Conservation (phyloP, 1,284 basidiomycete species). For the Ustilago xerochloae region DNA sequence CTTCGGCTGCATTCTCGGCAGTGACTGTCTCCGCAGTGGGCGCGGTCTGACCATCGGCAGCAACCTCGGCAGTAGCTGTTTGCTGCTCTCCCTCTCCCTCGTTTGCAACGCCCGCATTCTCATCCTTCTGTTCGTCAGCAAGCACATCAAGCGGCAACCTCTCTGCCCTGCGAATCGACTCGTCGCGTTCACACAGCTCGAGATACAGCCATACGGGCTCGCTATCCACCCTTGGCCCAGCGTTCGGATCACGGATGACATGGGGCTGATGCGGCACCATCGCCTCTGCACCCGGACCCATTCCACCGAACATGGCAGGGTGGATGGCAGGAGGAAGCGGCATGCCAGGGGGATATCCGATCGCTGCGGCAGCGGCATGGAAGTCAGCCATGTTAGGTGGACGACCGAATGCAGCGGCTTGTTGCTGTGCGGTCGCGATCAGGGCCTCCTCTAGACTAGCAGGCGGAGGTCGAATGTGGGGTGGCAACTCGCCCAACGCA, state of each 20-base stretch:
- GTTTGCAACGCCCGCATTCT: slow-evolving; percentile 8
- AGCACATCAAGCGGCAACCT: slow-evolving; percentile 27
- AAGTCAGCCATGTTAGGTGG: slow-evolving; percentile 45
- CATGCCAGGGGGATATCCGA: slow-evolving; percentile 43
- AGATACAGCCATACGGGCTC: slow-evolving; percentile 66
- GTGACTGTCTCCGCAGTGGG: neutral
- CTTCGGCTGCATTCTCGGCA: neutral
- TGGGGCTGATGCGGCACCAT: slow-evolving; percentile 28
- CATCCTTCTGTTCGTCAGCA: slow-evolving; percentile 25
- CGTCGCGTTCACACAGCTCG: slow-evolving; percentile 60
- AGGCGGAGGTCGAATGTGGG: slow-evolving; percentile 32
- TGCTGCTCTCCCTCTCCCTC: neutral
- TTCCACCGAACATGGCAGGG: slow-evolving; percentile 28
- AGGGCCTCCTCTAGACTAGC: slow-evolving; percentile 38
- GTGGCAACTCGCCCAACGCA: slow-evolving; percentile 30
- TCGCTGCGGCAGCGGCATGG: slow-evolving; percentile 37
- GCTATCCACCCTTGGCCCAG: slow-evolving; percentile 63
- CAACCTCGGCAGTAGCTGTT: neutral
- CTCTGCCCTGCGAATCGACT: slow-evolving; percentile 39
- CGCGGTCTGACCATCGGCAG: neutral
- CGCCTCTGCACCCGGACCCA: slow-evolving; percentile 24
- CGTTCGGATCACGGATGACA: slow-evolving; percentile 44
- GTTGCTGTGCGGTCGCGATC: slow-evolving; percentile 41
- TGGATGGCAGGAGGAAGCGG: slow-evolving; percentile 36
- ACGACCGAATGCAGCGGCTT: slow-evolving; percentile 35